Base-by-base conservation (phyloP, 192 early-diverging fungal genomes). In the Coemansia sp. region DNA sequence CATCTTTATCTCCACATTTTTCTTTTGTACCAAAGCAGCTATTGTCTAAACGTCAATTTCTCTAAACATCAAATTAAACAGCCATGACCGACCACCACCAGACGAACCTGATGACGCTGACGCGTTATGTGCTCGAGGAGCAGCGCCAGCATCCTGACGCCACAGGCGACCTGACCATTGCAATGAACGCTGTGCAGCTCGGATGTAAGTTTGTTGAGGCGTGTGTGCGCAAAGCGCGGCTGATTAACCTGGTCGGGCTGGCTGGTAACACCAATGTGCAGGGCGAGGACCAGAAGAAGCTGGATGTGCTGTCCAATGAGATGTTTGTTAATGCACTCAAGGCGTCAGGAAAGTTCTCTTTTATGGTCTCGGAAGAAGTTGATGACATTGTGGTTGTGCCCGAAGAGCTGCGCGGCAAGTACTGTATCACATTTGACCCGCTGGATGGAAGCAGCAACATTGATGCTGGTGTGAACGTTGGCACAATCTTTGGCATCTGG, bases 401-500 rank as follows among this genome's bases (percentile, higher is more conserved):
- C 62, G 86, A 86, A 61, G 80, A 84, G 58, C 77, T 90, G 64
- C 85, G 85, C 43, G 94, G 93, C 62, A 89, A 93, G 75, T 98
- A 98, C 85, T 89, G 89, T 77, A 93, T 98, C 19, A 92, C 91
- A 25, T 98, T 98, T 87, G 96, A 98, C 80, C 96, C 96, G 49
- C 86, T 98, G 14, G 96, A 98, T 75, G 96, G 96, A 56, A 90
- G 88, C 61, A 93, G 91, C 84, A 98, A 98, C 85, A 98, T 98
- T 77, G 96, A 98, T 72, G 94, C 93, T 74, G 96, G 94, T 85
- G 95, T 97, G 35, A 95, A 94, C 17, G 92, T 98, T 35, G 96
- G 96, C 76, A 98, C 96, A 21, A 98, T 98, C 74, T 98, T 98
- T 85, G 96, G 96, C 51, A 94, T 98, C 71, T 98, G 94, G 87